These are phyloP conservation scores for Camellia lanceoleosa DNA, from an alignment of 148 eudicot genomes.

Conservation along the genomic window DNA sequence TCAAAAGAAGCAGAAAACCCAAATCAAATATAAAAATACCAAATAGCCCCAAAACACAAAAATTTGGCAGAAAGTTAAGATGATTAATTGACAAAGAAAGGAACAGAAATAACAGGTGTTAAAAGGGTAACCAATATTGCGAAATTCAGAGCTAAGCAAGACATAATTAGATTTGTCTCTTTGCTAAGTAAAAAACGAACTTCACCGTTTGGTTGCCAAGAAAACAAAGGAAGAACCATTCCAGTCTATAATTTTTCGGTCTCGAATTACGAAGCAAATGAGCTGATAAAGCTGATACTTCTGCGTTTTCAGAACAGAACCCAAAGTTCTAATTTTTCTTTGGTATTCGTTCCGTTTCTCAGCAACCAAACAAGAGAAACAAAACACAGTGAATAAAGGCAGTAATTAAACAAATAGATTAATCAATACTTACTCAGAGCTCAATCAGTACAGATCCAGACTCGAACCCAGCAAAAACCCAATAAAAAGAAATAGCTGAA, in stretches of 20 bases:
- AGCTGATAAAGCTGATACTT: background rate
- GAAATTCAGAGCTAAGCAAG: background rate
- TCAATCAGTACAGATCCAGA: background rate
- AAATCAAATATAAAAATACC: background rate
- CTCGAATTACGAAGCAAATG: background rate
- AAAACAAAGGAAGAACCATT: background rate
- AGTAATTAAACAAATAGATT: no score
- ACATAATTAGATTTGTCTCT: conserved; percentile 3
- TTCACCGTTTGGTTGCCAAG: background rate
- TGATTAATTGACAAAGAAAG: background rate
- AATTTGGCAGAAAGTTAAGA: background rate
- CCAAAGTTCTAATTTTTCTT: background rate
- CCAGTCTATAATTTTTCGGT: background rate
- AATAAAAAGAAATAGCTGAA: background rate
- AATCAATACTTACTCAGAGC: conserved; percentile 3
- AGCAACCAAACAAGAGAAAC: background rate
- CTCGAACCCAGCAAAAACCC: background rate
- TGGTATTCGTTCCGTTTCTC: background rate
- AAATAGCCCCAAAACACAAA: background rate
- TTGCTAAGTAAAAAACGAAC: conserved; percentile 12
- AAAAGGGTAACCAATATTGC: background rate
- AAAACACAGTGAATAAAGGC: background rate
- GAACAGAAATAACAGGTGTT: no score
- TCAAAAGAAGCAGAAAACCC: background rate
- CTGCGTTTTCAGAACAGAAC: no score